These are phyloP conservation scores for Aleurites moluccanus DNA, from an alignment of 441 rosid species.

Conservation along the genomic window DNA sequence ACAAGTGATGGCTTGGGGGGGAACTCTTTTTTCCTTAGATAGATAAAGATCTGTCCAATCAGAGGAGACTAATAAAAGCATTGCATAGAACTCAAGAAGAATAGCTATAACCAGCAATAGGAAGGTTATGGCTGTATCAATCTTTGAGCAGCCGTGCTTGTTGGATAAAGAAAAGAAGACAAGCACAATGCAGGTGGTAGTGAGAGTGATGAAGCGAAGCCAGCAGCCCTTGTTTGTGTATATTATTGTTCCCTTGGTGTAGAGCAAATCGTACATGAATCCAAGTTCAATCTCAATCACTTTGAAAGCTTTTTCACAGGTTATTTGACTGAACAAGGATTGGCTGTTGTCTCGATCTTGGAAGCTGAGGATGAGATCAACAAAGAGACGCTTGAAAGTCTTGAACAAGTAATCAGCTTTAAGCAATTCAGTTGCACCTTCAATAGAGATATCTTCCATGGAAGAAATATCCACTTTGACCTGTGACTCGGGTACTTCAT, in stretches of 20 bases:
- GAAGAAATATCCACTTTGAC: background rate
- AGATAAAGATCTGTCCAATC: slow-evolving; percentile 21
- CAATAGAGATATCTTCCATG: background rate
- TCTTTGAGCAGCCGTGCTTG: background rate
- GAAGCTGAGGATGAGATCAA: slow-evolving; percentile 47
- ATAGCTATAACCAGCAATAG: slow-evolving; percentile 20
- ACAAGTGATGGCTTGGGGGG: background rate
- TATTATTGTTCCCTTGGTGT: slow-evolving; percentile 27
- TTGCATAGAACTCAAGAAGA: slow-evolving; percentile 23
- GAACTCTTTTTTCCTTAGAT: background rate
- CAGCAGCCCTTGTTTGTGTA: slow-evolving; percentile 16
- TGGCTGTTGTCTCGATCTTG: slow-evolving; percentile 36
- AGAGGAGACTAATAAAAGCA: slow-evolving; percentile 17
- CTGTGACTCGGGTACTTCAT: slow-evolving; percentile 15
- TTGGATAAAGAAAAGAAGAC: slow-evolving; percentile 8
- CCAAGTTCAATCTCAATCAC: slow-evolving; percentile 33
- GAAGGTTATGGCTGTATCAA: slow-evolving; percentile 8
- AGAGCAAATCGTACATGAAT: slow-evolving; percentile 27
- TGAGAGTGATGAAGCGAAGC: slow-evolving; percentile 26
- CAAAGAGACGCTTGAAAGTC: slow-evolving; percentile 41
- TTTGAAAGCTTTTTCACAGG: slow-evolving; percentile 7
- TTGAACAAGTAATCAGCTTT: slow-evolving; percentile 36
- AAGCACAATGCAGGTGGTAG: slow-evolving; percentile 19
- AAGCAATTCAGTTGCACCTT: background rate
- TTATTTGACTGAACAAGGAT: slow-evolving; percentile 17